Evolutionary conservation across 495 filamentous ascomycete genomes (phyloP), one percentile per base, ranked within the genome.

Genomic region (Tuber umbilicatum): DNA sequence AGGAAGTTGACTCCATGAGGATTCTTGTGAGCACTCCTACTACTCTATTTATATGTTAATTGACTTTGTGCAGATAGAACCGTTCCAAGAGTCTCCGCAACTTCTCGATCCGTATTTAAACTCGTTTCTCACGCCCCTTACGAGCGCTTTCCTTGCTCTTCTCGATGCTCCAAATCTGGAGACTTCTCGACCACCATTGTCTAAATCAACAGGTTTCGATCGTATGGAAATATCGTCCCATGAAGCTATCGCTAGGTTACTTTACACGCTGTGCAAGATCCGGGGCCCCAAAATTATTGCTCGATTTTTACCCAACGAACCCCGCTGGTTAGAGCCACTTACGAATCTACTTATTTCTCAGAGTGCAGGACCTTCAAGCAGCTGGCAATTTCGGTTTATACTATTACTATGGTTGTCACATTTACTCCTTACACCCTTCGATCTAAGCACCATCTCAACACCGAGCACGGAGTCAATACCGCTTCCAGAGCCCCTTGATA

Each of bases 41-140:
- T 1, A 9, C 37, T 19, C n/a, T 27, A 37, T 50, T 38, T 73
- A 35, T 71, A 71, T 43, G 69, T 73, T 69, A 70, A 79, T 85
- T 47, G 83, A 72, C 50, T 17, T 73, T 6, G 42, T 84, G 83
- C 83, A 97, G 86, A 86, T 99, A 43, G 93, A 97, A 75, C 92
- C 91, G 47, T 98, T 98, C 81, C 95, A 97, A 86, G 95, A 97
- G 85, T 91, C 93, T 79, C 94, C 95, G 31, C 95, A 99, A 82
- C 88, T 99, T 6, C 88, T 99, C n/a, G 95, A 99, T 83, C 90
- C 93, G 1, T 86, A 95, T 82, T 87, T 99, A 68, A 88, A 90
- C 74, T 85, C 85, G 74, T 88, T 96, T 81, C 83, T 99, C 55
- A 89, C 91, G 43, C 85, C 87, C 12, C 86, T 97, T 68, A 89